Conservation (phyloP, 495 filamentous ascomycete species). For the Sabuloglossum arenarium region DNA sequence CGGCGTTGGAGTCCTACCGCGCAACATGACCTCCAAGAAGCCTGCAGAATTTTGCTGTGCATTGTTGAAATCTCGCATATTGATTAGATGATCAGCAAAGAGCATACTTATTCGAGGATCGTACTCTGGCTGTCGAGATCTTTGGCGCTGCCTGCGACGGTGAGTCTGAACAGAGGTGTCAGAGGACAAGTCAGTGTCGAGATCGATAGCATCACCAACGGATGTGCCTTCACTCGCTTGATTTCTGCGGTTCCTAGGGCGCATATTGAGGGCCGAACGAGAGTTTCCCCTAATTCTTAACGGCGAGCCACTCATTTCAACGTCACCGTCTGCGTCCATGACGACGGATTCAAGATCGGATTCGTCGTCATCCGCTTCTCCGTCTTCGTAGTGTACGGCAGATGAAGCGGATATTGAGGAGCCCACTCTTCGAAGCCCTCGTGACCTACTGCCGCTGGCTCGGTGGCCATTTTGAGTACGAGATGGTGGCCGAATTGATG, state of each 20-base stretch:
- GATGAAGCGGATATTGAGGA: slow-evolving; percentile 2
- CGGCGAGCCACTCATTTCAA: slow-evolving; percentile 4
- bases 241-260: not conserved
- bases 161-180: slow-evolving; percentile 18
- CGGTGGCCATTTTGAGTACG: not conserved
- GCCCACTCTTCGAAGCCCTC: not conserved
- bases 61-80: not conserved
- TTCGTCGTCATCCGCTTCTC: slow-evolving; percentile 4
- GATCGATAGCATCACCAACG: slow-evolving; percentile 1
- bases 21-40: not conserved
- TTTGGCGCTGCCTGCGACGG: slow-evolving; percentile 40
- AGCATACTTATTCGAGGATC: slow-evolving; percentile 3
- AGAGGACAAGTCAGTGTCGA: slow-evolving; percentile 3
- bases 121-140: slow-evolving; percentile 3
- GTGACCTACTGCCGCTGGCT: not conserved
- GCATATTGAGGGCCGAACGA: not conserved
- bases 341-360: slow-evolving; percentile 1
- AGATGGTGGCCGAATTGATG: slow-evolving; percentile 1
- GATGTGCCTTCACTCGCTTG: slow-evolving; percentile 2
- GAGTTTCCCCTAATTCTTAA: not conserved
- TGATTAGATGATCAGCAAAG: slow-evolving; percentile 1
- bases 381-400: slow-evolving; percentile 1
- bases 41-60: not conserved
- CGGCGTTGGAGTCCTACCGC: not conserved
- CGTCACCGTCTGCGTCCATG: slow-evolving; percentile 5